Conservation (phyloP, 2,329 filamentous ascomycete genomes). For the Fusarium cyanostomum region DNA sequence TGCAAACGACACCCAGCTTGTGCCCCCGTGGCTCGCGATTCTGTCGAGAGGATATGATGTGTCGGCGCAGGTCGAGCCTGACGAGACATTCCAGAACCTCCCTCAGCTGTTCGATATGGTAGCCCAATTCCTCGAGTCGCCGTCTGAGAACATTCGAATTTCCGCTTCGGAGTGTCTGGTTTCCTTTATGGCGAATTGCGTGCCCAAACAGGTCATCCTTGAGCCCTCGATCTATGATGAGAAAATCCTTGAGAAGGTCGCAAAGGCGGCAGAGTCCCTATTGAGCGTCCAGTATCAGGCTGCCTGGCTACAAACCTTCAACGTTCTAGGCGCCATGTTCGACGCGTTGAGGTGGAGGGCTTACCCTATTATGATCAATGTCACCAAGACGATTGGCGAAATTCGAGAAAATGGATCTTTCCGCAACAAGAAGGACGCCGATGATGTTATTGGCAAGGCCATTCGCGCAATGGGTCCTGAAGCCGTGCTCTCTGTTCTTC, state of each 20-base stretch:
- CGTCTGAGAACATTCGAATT: constrained; percentile 91
- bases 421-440: constrained; percentile 92
- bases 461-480: constrained; percentile 91
- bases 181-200: constrained; percentile 89
- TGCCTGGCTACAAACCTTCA: constrained; percentile 95
- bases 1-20: constrained; percentile 90
- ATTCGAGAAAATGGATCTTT: constrained; percentile 89
- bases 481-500: constrained; percentile 81
- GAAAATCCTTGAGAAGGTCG: constrained; percentile 84
- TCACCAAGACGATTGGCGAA: constrained; percentile 84
- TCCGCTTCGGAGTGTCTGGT: constrained; percentile 95
- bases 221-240: constrained; percentile 94
- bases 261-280: constrained; percentile 75
- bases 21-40: constrained; percentile 97
- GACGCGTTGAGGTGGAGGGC: constrained; percentile 87
- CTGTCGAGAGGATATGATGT: constrained; percentile 95
- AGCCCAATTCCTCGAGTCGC: constrained; percentile 81
- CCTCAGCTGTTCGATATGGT: constrained; percentile 86
- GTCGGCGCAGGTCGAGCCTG: constrained; percentile 84
- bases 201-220: constrained; percentile 83
- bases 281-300: constrained; percentile 91
- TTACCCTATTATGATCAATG: constrained; percentile 77
- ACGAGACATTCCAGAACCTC: constrained; percentile 91
- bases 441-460: constrained; percentile 87
- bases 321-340: constrained; percentile 86